phyloP scores from a whole-genome alignment of 257 asterid genomes.

The Solanum sejunctum region DNA sequence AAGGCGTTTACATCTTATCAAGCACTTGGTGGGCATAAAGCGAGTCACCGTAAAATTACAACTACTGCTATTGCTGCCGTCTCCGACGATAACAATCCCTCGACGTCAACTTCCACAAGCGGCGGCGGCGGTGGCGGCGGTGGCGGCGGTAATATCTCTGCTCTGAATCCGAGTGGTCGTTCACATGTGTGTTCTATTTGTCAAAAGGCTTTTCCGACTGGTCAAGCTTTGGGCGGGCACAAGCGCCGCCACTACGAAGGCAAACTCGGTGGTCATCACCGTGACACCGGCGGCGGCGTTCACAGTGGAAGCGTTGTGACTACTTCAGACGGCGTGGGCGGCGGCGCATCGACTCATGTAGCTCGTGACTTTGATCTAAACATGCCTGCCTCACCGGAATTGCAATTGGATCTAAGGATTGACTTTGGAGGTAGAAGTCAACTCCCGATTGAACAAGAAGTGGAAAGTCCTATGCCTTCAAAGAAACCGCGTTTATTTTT shows the following conservation, averaged over 20 bases:
- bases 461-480: conserved; percentile 40
- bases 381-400: conserved; percentile 33
- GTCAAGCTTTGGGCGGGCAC: conserved; percentile 96
- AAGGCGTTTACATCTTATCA: conserved; percentile 57
- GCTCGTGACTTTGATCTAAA: conserved; percentile 36
- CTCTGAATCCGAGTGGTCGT: conserved; percentile 43
- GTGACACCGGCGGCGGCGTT: not conserved
- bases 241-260: conserved; percentile 89
- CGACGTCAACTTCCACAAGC: conserved; percentile 7
- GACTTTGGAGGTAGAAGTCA: conserved; percentile 8
- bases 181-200: conserved; percentile 67
- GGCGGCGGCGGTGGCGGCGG: not conserved
- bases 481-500: conserved; percentile 21
- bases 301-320: conserved; percentile 19
- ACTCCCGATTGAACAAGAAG: conserved; percentile 26
- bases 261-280: conserved; percentile 18
- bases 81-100: conserved; percentile 14
- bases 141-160: conserved; percentile 9
- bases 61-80: not conserved
- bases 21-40: conserved; percentile 93
- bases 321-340: conserved; percentile 34
- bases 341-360: conserved; percentile 16
- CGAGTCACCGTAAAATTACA: conserved; percentile 61
- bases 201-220: conserved; percentile 52
- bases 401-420: conserved; percentile 7